Evolutionary conservation across 345 rosid genomes (phyloP).

Genomic region (Triadica sebifera): DNA sequence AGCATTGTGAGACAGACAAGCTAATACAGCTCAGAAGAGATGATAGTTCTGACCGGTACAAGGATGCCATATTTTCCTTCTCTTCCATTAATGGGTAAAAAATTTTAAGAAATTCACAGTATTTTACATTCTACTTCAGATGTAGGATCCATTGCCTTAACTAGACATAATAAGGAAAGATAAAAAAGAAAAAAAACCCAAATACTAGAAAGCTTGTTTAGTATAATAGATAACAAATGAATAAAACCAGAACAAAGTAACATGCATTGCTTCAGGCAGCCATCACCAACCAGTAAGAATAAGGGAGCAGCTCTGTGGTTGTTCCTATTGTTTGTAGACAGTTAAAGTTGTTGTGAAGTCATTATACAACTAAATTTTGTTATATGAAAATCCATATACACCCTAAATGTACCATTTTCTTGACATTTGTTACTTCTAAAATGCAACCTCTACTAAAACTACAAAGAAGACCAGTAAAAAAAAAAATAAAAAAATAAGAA

Average conservation of each 20-base stretch:
- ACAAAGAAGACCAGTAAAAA: no score
- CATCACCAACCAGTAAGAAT: neutral
- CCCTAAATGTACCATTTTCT: neutral
- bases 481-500: no score
- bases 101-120: neutral
- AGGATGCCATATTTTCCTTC: neutral
- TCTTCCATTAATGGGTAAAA: neutral
- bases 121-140: neutral
- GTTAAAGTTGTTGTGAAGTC: neutral
- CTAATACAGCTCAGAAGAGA: neutral
- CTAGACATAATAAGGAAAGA: neutral
- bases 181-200: neutral
- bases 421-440: neutral
- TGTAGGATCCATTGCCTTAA: neutral
- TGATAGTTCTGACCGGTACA: neutral
- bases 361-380: neutral
- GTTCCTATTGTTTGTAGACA: neutral
- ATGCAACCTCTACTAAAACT: no score
- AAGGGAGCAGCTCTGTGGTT: neutral
- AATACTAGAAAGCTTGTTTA: neutral
- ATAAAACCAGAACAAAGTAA: neutral
- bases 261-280: neutral
- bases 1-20: neutral
- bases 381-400: neutral
- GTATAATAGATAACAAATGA: neutral